phyloP scores from a whole-genome alignment of 495 filamentous ascomycete species.

The Xylaria intraflava region DNA sequence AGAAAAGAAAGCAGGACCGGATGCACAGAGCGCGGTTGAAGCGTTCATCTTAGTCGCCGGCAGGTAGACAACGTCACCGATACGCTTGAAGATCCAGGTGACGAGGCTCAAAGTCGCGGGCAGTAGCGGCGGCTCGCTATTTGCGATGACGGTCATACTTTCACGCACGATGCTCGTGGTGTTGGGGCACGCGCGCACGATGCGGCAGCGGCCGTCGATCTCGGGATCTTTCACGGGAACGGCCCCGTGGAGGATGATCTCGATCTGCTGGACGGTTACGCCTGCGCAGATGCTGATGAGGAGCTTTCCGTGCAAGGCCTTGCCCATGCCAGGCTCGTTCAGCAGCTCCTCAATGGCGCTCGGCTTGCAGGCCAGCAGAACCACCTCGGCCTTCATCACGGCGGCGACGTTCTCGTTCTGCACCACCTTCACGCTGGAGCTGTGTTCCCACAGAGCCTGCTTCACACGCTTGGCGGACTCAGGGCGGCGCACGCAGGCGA shows the following conservation, averaged over 20 bases:
- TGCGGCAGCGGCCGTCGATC: slow-evolving; percentile 40
- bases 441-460: slow-evolving; percentile 47
- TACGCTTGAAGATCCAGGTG: slow-evolving; percentile 69
- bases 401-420: slow-evolving; percentile 54
- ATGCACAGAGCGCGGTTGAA: slow-evolving; percentile 66
- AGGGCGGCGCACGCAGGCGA: slow-evolving; percentile 64
- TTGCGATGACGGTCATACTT: slow-evolving; percentile 73
- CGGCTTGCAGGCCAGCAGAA: slow-evolving; percentile 75
- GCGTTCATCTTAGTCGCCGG: slow-evolving; percentile 65
- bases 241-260: slow-evolving; percentile 47
- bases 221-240: slow-evolving; percentile 29
- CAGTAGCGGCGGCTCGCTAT: slow-evolving; percentile 51
- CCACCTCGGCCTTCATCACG: slow-evolving; percentile 52
- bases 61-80: slow-evolving; percentile 61
- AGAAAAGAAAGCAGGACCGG: slow-evolving; percentile 72
- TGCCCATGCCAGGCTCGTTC: slow-evolving; percentile 54
- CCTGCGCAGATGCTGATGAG: slow-evolving; percentile 81
- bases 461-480: slow-evolving; percentile 59
- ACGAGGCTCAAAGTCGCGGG: slow-evolving; percentile 48
- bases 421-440: slow-evolving; percentile 37
- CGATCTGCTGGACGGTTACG: slow-evolving; percentile 60
- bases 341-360: slow-evolving; percentile 63
- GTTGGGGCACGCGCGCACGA: slow-evolving; percentile 77
- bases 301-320: slow-evolving; percentile 69
- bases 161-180: slow-evolving; percentile 64